Base-by-base conservation (phyloP, 495 filamentous ascomycete species). In the Penicillium mononematosum region DNA sequence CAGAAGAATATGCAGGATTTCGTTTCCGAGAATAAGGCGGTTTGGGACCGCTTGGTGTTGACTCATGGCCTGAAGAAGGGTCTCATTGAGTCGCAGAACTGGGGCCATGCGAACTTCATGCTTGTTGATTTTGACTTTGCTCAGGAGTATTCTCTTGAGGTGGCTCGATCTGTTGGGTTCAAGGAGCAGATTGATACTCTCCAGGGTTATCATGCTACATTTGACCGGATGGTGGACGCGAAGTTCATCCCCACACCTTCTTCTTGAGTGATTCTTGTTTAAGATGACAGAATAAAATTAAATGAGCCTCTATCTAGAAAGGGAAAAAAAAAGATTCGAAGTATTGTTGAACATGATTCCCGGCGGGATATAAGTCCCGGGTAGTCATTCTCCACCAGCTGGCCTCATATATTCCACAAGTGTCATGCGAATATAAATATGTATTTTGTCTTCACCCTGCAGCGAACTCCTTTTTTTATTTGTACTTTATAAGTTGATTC, bases 211-310 rank as follows among this genome's bases (percentile, higher is more conserved):
- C 11, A 12, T 25, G 42, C 31, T 32, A 45, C 38, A 1, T 65
- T 65, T 59, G 58, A 61, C 31, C 12, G 59, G 27, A 59, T 65
- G 58, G 58, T 56, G 16, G 32, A 53, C 1, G 62, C 51, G 47
- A 55, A 47, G 25, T 29, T 64, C 8, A 64, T 64, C 20, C 58
- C 62, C 10, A 4, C 11, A 0, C 31, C 31, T 29, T 29, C 7
- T 25, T 25, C 24, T 25, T 25, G 24, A 25, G 24, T 5, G 24
- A 25, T 25, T 25, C 24, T 25, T 25, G 24, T 25, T 25, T 6
- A 6, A 25, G 0, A 25, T 0, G 22, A 24, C 3, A 25, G 24
- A 5, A 25, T 1, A 24, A 25, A 25, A 25, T 25, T 6, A 25
- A 5, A 6, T 25, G 4, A 25, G 6, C 0, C 0, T 25, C 4